Evolutionary conservation across 108 stramenopile genomes (phyloP), one percentile per base, ranked within the genome.

Genomic region (Cyclotella distinguenda): DNA sequence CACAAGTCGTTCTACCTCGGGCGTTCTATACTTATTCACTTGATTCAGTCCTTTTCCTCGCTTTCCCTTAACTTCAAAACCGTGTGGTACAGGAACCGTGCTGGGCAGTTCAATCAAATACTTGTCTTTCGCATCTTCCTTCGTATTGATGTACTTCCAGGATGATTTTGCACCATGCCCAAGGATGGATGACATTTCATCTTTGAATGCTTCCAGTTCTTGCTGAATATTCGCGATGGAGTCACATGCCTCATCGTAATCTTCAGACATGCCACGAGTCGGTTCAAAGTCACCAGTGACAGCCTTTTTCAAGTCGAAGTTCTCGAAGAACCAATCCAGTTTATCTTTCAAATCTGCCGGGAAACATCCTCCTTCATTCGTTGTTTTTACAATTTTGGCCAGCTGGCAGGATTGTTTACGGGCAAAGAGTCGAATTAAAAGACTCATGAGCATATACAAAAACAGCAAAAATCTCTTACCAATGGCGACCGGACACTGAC

Each of bases 111-210:
- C 94, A 69, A 95, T 95, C 58, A 93, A 66, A 57, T 93, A 99
- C 47, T 97, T 96, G 79, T 99, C 99, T 76, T 97, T 98, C 23
- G 87, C 81, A 27, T 90, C 91, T 33, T 88, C 87, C 45, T 93
- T 95, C 49, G 55, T 71, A 60, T 94, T 94, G 60, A 91, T 77
- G 58, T 93, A 94, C 62, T 87, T 92, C 90, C 89, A 93, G 8
- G 62, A 55, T 11, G 80, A 74, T 15, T 66, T 50, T 44, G 86
- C 81, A 27, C 70, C 33, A 27, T 77, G 68, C n/a, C 76, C 48
- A 42, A 88, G 39, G 25, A 58, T 40, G 21, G 69, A 45, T 62
- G 82, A 85, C 86, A 92, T 93, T 75, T 91, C 89, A 22, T 87
- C 67, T 56, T 90, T 82, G 70, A 96, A 95, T 11, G 62, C 80